Evolutionary conservation across 495 filamentous ascomycete species (phyloP).

Genomic region (Daldinia bambusicola): DNA sequence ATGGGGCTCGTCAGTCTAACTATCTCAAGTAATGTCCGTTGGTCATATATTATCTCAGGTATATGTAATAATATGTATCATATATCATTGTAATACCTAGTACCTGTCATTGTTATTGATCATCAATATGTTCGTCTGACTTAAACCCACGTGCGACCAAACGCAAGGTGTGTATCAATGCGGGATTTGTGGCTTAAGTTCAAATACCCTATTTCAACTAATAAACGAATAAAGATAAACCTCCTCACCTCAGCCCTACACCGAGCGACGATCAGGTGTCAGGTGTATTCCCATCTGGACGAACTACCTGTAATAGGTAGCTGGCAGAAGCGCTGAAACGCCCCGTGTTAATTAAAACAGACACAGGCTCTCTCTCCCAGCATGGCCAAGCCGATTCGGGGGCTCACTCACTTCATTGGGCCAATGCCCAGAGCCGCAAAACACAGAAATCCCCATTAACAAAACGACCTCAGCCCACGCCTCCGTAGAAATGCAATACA

Average conservation of each 20-base stretch:
- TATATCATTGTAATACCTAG: neutral
- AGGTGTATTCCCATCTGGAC: neutral
- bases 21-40: neutral
- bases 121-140: neutral
- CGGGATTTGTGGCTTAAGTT: neutral
- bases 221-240: neutral
- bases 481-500: no score
- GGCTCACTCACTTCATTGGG: slow-evolving; percentile 9
- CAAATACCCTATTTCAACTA: neutral
- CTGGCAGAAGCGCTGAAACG: slow-evolving; percentile 25
- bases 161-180: no score
- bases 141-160: no score
- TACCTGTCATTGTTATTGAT: neutral
- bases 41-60: neutral
- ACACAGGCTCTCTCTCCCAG: neutral
- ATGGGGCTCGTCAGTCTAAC: neutral
- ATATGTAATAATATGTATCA: no score
- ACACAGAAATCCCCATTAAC: neutral
- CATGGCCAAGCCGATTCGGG: slow-evolving; percentile 10
- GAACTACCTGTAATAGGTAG: neutral
- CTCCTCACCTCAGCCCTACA: neutral
- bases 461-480: no score
- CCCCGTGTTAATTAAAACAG: slow-evolving; percentile 27
- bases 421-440: slow-evolving; percentile 42
- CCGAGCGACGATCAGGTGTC: neutral